phyloP scores from a whole-genome alignment of 768 basidiomycete genomes.

The Termitomyces sp. region DNA sequence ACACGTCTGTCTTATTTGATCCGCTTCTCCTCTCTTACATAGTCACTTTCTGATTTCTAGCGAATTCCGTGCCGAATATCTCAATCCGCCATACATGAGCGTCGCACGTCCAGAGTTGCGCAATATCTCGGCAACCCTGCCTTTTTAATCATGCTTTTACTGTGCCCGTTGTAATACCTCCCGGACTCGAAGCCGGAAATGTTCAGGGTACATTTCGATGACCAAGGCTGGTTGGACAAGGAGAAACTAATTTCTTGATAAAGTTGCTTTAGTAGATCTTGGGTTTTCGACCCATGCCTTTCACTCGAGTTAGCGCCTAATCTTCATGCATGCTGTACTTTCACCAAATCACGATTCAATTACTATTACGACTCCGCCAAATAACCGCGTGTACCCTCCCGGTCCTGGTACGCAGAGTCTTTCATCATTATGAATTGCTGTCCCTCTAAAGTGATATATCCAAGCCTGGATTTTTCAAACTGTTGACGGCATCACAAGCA shows the following conservation, averaged over 20 bases:
- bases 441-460: neutral
- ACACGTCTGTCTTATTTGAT: conserved; percentile 1
- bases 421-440: too few relatives aligned
- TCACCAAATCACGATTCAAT: conserved; percentile 26
- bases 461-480: conserved; percentile 24
- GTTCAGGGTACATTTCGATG: conserved; percentile 20
- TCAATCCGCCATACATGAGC: conserved; percentile 38
- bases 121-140: conserved; percentile 30
- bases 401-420: conserved; percentile 18
- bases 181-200: conserved; percentile 17
- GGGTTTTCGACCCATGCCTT: conserved; percentile 36
- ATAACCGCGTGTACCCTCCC: conserved; percentile 34
- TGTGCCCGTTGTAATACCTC: conserved; percentile 26
- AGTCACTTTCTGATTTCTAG: conserved; percentile 16
- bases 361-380: conserved; percentile 29
- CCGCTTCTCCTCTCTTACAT: conserved; percentile 15
- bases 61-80: conserved; percentile 38
- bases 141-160: conserved; percentile 30
- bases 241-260: neutral
- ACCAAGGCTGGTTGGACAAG: neutral
- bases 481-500: conserved; percentile 27
- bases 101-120: conserved; percentile 27
- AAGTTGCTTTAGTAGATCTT: conserved; percentile 35
- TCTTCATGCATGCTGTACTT: conserved; percentile 28
- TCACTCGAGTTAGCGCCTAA: conserved; percentile 26